Conservation (phyloP, 2,329 filamentous ascomycete species). For the Fusarium proliferatum region DNA sequence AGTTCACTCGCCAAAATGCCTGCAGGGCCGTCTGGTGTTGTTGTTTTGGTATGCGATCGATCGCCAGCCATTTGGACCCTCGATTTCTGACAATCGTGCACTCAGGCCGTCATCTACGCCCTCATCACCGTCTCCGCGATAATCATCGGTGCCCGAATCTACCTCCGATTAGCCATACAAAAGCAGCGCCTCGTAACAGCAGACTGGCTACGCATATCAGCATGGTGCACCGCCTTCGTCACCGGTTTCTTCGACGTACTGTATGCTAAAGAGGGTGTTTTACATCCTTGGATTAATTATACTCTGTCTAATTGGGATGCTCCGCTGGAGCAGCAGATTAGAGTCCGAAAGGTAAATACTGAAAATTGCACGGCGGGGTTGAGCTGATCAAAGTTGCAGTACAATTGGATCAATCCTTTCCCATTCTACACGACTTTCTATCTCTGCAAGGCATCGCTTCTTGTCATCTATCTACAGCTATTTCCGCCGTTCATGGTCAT, state of each 20-base stretch:
- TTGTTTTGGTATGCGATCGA: slow-evolving; percentile 2
- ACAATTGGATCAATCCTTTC: slow-evolving; percentile 4
- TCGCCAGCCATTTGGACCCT: rapidly evolving
- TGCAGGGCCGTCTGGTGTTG: slow-evolving; percentile 7
- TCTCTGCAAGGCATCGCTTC: slow-evolving; percentile 33
- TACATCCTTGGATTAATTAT: slow-evolving; percentile 5
- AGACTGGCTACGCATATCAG: slow-evolving; percentile 17
- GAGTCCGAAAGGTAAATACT: background rate
- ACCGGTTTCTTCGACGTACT: slow-evolving; percentile 13
- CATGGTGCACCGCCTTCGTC: slow-evolving; percentile 9
- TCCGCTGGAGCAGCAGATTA: background rate
- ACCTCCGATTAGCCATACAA: slow-evolving; percentile 21
- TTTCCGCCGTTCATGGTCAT: slow-evolving; percentile 33
- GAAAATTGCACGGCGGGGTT: no score
- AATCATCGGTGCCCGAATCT: slow-evolving; percentile 19
- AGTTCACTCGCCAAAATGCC: background rate
- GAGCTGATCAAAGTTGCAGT: background rate
- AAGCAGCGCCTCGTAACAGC: slow-evolving; percentile 7
- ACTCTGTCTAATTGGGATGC: slow-evolving; percentile 17
- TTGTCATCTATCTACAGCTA: slow-evolving; percentile 29
- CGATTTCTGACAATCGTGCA: rapidly evolving
- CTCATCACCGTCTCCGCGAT: background rate
- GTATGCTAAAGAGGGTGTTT: background rate
- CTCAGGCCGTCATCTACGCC: background rate
- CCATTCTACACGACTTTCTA: slow-evolving; percentile 31